Conservation (phyloP, 2,329 filamentous ascomycete genomes). For the Colletotrichum phormii region DNA sequence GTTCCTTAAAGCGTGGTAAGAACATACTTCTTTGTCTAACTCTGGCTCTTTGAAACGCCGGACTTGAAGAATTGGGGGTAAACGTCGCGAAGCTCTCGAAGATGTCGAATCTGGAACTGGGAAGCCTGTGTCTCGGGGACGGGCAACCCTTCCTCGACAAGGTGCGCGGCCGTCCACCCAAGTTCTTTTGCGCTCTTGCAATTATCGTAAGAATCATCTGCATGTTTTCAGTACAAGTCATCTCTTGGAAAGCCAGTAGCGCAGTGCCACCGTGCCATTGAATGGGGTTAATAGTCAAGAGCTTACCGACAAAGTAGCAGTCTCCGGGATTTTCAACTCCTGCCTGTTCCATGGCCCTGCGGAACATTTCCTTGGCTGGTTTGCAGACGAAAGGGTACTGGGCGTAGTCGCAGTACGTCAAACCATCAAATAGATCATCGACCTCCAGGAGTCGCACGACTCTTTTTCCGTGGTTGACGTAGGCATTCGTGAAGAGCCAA, state of each 20-base stretch:
- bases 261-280: background rate
- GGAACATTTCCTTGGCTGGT: conserved; percentile 83
- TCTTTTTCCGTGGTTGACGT: conserved; percentile 85
- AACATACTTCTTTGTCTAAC: background rate
- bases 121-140: conserved; percentile 73
- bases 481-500: conserved; percentile 99
- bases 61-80: conserved; percentile 90
- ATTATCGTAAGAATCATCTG: conserved; percentile 90
- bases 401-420: conserved; percentile 94
- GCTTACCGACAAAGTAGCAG: conserved; percentile 93
- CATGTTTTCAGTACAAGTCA: background rate
- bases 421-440: conserved; percentile 91
- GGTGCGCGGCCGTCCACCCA: conserved; percentile 88
- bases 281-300: conserved; percentile 13
- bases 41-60: background rate
- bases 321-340: conserved; percentile 73
- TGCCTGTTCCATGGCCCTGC: conserved; percentile 89
- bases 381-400: conserved; percentile 84
- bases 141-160: conserved; percentile 81
- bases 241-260: background rate
- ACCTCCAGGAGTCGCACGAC: conserved; percentile 87
- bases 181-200: conserved; percentile 80
- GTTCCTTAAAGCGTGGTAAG: background rate
- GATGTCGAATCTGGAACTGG: conserved; percentile 78
- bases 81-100: conserved; percentile 79